Conservation (phyloP, 768 basidiomycete genomes). For the Hydnomerulius pinastri region DNA sequence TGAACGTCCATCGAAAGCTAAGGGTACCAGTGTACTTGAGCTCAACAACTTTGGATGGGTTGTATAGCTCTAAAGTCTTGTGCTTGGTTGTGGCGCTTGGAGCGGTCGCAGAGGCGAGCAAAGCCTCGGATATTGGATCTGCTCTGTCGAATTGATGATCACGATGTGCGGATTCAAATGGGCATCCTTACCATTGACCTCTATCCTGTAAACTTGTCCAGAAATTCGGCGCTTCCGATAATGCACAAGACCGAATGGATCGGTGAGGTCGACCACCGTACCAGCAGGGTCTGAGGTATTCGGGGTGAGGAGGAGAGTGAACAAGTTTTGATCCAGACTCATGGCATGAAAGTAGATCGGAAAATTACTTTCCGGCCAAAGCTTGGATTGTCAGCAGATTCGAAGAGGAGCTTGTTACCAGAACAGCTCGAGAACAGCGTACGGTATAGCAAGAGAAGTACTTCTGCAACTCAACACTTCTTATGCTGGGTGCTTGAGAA, state of each 20-base stretch:
- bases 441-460: no score
- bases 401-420: no score
- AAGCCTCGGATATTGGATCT: constrained; percentile 75
- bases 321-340: constrained; percentile 86
- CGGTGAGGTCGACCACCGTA: constrained; percentile 65
- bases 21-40: constrained; percentile 74
- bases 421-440: no score
- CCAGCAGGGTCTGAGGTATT: constrained; percentile 55
- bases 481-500: no score
- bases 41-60: constrained; percentile 70
- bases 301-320: constrained; percentile 70
- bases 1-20: constrained; percentile 75
- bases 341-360: no score
- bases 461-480: no score
- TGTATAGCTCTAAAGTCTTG: constrained; percentile 75
- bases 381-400: no score
- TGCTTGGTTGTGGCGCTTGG: constrained; percentile 66
- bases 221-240: constrained; percentile 71
- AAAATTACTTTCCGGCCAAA: no score
- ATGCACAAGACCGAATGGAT: constrained; percentile 61
- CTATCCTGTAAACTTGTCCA: constrained; percentile 58
- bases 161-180: background rate
- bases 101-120: constrained; percentile 69
- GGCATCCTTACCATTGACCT: constrained; percentile 60
- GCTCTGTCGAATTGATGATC: background rate